phyloP scores from a whole-genome alignment of 2,329 filamentous ascomycete genomes.

The Trichoderma gracile region DNA sequence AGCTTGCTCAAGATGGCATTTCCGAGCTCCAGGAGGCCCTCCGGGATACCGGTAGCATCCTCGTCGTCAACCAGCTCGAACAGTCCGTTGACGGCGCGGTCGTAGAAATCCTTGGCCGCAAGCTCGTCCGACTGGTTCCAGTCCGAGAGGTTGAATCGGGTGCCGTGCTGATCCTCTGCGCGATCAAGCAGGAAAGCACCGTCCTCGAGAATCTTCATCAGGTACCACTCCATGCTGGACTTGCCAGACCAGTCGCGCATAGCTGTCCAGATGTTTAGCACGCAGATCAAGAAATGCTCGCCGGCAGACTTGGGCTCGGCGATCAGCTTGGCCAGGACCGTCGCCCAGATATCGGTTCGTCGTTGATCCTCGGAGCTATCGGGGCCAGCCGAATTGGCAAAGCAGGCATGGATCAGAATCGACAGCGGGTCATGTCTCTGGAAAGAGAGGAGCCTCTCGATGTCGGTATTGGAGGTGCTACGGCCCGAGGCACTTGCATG shows the following conservation, averaged over 20 bases:
- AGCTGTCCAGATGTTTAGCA: conserved; percentile 83
- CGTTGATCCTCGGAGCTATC: conserved; percentile 79
- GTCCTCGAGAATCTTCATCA: conserved; percentile 92
- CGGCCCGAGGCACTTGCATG: conserved; percentile 48
- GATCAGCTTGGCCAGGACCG: conserved; percentile 80
- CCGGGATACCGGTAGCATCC: conserved; percentile 80
- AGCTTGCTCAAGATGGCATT: conserved; percentile 80
- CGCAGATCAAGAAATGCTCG: conserved; percentile 77
- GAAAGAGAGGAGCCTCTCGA: conserved; percentile 84
- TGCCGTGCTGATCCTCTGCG: conserved; percentile 74
- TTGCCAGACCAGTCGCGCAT: conserved; percentile 90
- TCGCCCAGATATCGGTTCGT: conserved; percentile 84
- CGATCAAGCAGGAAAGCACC: conserved; percentile 88
- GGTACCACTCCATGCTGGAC: conserved; percentile 86
- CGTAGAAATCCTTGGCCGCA: conserved; percentile 85
- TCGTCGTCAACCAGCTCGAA: conserved; percentile 86
- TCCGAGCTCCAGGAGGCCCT: conserved; percentile 79
- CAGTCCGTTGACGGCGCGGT: conserved; percentile 74
- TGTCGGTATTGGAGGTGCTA: conserved; percentile 57
- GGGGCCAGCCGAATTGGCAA: conserved; percentile 80
- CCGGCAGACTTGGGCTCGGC: conserved; percentile 72
- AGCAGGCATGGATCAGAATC: conserved; percentile 82
- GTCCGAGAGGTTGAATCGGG: conserved; percentile 68
- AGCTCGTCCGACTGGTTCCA: conserved; percentile 79
- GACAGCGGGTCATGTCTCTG: conserved; percentile 86